phyloP scores from a whole-genome alignment of 257 asterid species.

The Knoxia roxburghii region DNA sequence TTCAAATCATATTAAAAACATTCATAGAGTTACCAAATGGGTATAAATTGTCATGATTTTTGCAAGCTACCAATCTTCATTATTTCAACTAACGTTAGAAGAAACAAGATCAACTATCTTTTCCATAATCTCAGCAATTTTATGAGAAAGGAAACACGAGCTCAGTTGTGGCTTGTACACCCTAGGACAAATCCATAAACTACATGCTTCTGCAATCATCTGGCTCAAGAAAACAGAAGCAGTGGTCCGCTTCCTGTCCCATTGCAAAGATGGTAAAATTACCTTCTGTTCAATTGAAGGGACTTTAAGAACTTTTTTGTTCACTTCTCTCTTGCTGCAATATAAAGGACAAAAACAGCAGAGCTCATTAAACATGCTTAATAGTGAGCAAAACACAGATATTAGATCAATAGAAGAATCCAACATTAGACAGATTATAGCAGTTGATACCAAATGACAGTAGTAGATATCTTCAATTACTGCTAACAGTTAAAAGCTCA shows the following conservation, averaged over 20 bases:
- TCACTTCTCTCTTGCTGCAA: conserved; percentile 96
- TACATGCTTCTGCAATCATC: background rate
- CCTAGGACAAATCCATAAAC: background rate
- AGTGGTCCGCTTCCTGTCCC: background rate
- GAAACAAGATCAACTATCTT: background rate
- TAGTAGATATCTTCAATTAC: background rate
- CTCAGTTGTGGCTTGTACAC: background rate
- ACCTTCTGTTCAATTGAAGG: conserved; percentile 94
- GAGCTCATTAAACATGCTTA: conserved; percentile 8
- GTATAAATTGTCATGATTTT: background rate
- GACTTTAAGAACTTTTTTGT: conserved; percentile 92
- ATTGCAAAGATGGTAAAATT: conserved; percentile 12
- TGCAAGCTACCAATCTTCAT: background rate
- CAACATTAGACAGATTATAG: background rate
- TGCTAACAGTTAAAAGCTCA: background rate
- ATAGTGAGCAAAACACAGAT: conserved; percentile 8
- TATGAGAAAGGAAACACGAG: background rate
- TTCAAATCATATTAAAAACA: background rate
- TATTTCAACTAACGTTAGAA: background rate
- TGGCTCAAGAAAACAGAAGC: background rate
- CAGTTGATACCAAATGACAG: background rate
- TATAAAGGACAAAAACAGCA: conserved; percentile 13
- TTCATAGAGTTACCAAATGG: background rate
- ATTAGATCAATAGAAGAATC: conserved; percentile 2
- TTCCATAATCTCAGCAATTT: background rate